phyloP scores from a whole-genome alignment of 441 rosid species.

The Cnidoscolus chayamansa region DNA sequence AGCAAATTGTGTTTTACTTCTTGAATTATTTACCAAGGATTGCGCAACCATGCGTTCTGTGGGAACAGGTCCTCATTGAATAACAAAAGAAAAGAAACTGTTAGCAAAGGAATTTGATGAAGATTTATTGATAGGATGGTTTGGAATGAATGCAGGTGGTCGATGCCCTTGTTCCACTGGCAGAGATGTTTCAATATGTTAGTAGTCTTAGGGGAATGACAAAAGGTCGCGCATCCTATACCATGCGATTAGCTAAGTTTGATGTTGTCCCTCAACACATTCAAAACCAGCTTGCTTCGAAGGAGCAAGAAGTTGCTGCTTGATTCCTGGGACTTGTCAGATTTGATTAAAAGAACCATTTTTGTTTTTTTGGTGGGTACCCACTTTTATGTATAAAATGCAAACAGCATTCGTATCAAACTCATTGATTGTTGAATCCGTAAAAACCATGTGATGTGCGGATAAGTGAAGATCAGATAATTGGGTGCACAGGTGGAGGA shows the following conservation, averaged over 20 bases:
- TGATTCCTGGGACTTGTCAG: constrained; percentile 32
- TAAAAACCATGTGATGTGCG: too few relatives aligned
- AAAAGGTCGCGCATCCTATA: constrained; percentile 95
- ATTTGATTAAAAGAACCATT: background rate
- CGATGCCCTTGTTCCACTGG: constrained; percentile 77
- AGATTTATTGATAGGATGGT: background rate
- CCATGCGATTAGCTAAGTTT: constrained; percentile 84
- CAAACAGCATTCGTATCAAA: background rate
- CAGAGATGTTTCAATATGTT: constrained; percentile 97
- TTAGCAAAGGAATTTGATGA: background rate
- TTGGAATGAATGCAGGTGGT: constrained; percentile 52
- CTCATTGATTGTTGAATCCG: background rate
- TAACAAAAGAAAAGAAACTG: background rate
- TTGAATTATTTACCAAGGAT: background rate
- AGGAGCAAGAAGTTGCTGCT: constrained; percentile 87
- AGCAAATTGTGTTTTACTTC: background rate
- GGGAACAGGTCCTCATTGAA: background rate
- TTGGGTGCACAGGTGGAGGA: too few relatives aligned
- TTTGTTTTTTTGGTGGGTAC: constrained; percentile 11
- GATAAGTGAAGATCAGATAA: too few relatives aligned
- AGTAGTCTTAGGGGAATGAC: constrained; percentile 93
- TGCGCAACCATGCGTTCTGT: background rate
- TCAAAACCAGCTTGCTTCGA: constrained; percentile 79
- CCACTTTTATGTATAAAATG: constrained; percentile 5
- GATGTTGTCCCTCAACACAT: constrained; percentile 87